phyloP scores from a whole-genome alignment of 2,329 filamentous ascomycete species.

The Arthrobotrys sphaeroides region DNA sequence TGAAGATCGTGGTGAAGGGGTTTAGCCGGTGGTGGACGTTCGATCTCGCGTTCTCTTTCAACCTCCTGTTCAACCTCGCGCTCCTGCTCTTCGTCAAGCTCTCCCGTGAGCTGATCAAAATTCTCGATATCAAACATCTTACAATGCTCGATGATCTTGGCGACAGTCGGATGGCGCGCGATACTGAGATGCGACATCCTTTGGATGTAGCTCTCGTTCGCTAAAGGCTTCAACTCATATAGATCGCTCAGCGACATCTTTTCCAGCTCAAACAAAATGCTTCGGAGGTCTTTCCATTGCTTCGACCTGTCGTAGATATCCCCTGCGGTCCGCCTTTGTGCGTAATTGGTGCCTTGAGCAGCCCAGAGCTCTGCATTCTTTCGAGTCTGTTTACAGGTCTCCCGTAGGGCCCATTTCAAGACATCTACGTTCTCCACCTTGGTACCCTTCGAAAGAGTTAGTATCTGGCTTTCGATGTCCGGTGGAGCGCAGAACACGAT shows the following conservation, averaged over 20 bases:
- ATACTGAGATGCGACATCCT: slow-evolving; percentile 9
- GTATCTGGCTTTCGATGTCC: slow-evolving; percentile 70
- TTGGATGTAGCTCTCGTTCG: slow-evolving; percentile 54
- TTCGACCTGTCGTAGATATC: background rate
- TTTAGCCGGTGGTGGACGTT: slow-evolving; percentile 63
- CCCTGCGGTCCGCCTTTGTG: slow-evolving; percentile 53
- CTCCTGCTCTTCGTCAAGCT: slow-evolving; percentile 72
- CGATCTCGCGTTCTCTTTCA: slow-evolving; percentile 69
- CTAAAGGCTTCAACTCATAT: slow-evolving; percentile 61
- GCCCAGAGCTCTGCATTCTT: slow-evolving; percentile 70
- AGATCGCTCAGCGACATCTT: slow-evolving; percentile 66
- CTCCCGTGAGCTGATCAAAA: background rate
- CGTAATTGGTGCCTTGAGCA: slow-evolving; percentile 67
- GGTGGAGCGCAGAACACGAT: slow-evolving; percentile 65
- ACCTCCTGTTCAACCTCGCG: slow-evolving; percentile 73
- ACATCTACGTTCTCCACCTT: slow-evolving; percentile 67
- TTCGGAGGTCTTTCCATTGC: slow-evolving; percentile 19
- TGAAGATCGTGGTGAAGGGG: slow-evolving; percentile 62
- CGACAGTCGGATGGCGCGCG: slow-evolving; percentile 52
- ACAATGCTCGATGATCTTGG: slow-evolving; percentile 58
- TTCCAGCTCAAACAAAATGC: slow-evolving; percentile 68
- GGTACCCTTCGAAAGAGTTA: slow-evolving; percentile 42
- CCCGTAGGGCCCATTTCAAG: slow-evolving; percentile 69
- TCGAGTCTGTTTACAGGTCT: slow-evolving; percentile 67
- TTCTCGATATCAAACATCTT: slow-evolving; percentile 59